phyloP scores from a whole-genome alignment of 1,284 basidiomycete species.

The Agaricales sp. region DNA sequence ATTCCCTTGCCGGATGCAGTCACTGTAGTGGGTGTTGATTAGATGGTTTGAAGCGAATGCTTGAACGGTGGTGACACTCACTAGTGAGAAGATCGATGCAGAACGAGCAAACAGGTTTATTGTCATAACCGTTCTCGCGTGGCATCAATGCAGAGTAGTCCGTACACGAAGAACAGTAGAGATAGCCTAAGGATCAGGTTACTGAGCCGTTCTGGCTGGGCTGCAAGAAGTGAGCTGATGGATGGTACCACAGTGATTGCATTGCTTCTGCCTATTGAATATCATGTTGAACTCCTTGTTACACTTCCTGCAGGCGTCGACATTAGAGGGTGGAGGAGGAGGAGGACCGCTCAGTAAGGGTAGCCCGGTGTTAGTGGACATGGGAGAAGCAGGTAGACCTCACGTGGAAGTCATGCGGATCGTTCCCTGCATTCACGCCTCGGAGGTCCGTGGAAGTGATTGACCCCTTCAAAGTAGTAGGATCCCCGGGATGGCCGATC shows the following conservation, averaged over 20 bases:
- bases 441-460: no score
- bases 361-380: constrained; percentile 28
- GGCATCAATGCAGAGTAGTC: constrained; percentile 72
- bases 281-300: constrained; percentile 64
- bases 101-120: constrained; percentile 53
- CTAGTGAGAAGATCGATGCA: constrained; percentile 62
- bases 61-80: constrained; percentile 24
- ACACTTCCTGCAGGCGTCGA: constrained; percentile 59
- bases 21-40: constrained; percentile 33
- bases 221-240: constrained; percentile 3
- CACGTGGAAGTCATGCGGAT: neutral
- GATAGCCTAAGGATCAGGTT: constrained; percentile 57
- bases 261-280: constrained; percentile 51
- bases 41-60: neutral
- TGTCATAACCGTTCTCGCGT: constrained; percentile 48
- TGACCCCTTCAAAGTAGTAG: no score
- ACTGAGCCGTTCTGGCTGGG: no score
- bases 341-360: constrained; percentile 64
- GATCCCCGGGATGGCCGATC: no score
- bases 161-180: constrained; percentile 60
- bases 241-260: constrained; percentile 65
- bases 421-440: no score
- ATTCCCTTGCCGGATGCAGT: constrained; percentile 51
- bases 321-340: constrained; percentile 22
- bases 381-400: constrained; percentile 5